A percentile compares a stretch with the other conserved stretches of the same genome.
Conservation (phyloP, 139 green algal genomes). For the Pycnococcus provasolii region DNA sequence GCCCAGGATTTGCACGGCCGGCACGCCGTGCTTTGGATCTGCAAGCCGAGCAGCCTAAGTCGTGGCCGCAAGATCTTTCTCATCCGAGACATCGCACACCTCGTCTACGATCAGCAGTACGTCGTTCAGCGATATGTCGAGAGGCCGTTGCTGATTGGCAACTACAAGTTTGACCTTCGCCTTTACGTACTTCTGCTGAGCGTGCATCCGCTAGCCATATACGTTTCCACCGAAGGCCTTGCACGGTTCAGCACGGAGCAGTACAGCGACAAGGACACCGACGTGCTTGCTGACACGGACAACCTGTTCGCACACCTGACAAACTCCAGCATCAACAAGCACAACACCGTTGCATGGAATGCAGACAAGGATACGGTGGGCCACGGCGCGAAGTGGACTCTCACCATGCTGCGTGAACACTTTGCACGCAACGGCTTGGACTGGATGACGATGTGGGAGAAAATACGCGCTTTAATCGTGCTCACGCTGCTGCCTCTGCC, state of each 20-base stretch:
- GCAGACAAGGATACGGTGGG: constrained; percentile 15
- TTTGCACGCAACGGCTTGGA: constrained; percentile 22
- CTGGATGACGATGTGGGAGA: constrained; percentile 15
- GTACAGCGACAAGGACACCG: constrained; percentile 29
- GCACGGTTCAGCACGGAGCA: constrained; percentile 53
- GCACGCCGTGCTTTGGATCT: too few species aligned
- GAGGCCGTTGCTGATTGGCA: constrained; percentile 44
- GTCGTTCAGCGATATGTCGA: constrained; percentile 61
- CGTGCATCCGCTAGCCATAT: constrained; percentile 54
- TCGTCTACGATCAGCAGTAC: too few species aligned
- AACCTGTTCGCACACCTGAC: constrained; percentile 57
- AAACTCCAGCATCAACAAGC: constrained; percentile 63
- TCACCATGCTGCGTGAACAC: constrained; percentile 35
- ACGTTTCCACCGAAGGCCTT: constrained; percentile 52
- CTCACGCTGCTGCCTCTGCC: too few species aligned
- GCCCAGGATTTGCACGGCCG: too few species aligned
- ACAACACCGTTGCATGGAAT: constrained; percentile 1
- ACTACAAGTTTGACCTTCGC: constrained; percentile 45
- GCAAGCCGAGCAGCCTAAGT: too few species aligned
- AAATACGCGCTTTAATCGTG: neutral
- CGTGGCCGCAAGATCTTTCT: too few species aligned
- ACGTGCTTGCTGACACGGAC: constrained; percentile 29
- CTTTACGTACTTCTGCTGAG: constrained; percentile 55
- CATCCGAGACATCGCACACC: too few species aligned
- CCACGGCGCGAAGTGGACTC: constrained; percentile 36